phyloP scores from a whole-genome alignment of 2,329 filamentous ascomycete genomes.

The Xylariaceae sp. region DNA sequence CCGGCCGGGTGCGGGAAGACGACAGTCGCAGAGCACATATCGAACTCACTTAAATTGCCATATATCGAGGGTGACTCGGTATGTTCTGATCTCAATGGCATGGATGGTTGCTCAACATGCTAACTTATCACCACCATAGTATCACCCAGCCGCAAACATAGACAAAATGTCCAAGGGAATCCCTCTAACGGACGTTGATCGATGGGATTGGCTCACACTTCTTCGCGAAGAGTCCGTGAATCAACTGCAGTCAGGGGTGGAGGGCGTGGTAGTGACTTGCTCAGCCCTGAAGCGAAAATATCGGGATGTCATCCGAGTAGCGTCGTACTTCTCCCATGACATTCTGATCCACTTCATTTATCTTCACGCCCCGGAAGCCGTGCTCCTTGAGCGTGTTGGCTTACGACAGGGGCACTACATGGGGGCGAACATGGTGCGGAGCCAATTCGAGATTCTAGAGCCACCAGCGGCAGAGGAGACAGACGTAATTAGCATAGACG shows the following conservation, averaged over 20 bases:
- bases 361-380: conserved; percentile 69
- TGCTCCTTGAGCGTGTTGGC: conserved; percentile 70
- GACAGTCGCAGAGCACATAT: conserved; percentile 63
- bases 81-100: conserved; percentile 30
- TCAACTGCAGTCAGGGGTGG: conserved; percentile 50
- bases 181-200: conserved; percentile 84
- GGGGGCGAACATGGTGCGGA: conserved; percentile 91
- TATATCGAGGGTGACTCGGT: conserved; percentile 78
- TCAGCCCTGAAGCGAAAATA: conserved; percentile 96
- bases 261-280: conserved; percentile 90
- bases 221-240: conserved; percentile 64
- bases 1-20: conserved; percentile 77
- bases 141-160: conserved; percentile 71
- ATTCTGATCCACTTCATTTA: conserved; percentile 91
- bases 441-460: conserved; percentile 86
- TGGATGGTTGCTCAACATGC: neutral
- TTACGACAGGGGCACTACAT: conserved; percentile 83
- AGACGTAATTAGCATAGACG: conserved; percentile 69
- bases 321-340: conserved; percentile 66
- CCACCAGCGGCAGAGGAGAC: conserved; percentile 64
- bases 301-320: conserved; percentile 81
- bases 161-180: conserved; percentile 85
- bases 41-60: conserved; percentile 57
- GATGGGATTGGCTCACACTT: conserved; percentile 92
- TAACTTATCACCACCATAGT: conserved; percentile 43